Conservation (phyloP, 345 rosid species). For the Iberis pinnata region DNA sequence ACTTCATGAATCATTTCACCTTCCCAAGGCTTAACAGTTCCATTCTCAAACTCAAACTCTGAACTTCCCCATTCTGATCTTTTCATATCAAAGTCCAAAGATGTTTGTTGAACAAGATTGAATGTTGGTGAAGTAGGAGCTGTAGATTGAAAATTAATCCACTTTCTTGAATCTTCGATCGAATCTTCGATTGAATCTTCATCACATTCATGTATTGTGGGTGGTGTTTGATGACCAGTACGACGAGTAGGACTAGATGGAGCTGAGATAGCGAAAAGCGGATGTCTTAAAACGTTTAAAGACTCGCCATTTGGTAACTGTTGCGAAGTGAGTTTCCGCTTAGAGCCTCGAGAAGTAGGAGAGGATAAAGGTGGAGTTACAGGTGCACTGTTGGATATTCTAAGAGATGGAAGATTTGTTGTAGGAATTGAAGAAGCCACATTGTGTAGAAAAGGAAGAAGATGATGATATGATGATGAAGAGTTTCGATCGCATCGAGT, state of each 20-base stretch:
- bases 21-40: constrained; percentile 87
- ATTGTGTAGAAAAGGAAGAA: constrained; percentile 71
- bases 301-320: constrained; percentile 46
- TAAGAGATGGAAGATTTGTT: constrained; percentile 64
- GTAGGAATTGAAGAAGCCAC: constrained; percentile 48
- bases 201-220: constrained; percentile 87
- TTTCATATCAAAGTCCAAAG: constrained; percentile 30
- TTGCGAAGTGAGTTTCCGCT: constrained; percentile 56
- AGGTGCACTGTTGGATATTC: constrained; percentile 93
- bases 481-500: constrained; percentile 51
- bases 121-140: constrained; percentile 72
- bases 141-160: constrained; percentile 64
- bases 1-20: constrained; percentile 93
- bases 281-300: constrained; percentile 33
- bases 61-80: constrained; percentile 47
- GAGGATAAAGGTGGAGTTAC: constrained; percentile 97
- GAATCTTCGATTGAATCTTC: constrained; percentile 81
- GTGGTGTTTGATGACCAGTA: constrained; percentile 56
- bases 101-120: constrained; percentile 51
- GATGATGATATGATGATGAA: constrained; percentile 47
- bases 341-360: constrained; percentile 66
- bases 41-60: constrained; percentile 80
- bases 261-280: constrained; percentile 73
- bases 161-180: constrained; percentile 69
- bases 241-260: constrained; percentile 90